phyloP scores from a whole-genome alignment of 805 yeast genomes.

The Wickerhamomyces bovis region DNA sequence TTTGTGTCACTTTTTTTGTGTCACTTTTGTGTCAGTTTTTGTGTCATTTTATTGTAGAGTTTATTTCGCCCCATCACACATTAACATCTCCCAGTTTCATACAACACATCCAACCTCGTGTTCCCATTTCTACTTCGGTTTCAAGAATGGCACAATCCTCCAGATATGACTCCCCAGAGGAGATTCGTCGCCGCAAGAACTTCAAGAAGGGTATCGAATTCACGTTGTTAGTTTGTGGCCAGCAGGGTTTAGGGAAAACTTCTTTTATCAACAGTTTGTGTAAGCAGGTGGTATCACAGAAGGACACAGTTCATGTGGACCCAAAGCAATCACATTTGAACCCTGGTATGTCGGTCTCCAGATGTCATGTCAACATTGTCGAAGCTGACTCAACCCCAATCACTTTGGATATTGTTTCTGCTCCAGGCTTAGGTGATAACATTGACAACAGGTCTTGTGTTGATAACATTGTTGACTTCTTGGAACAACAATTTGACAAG shows the following conservation, averaged over 20 bases:
- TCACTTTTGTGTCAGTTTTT: not conserved
- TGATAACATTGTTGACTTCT: constrained; percentile 46
- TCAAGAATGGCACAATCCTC: not conserved
- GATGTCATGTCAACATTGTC: constrained; percentile 46
- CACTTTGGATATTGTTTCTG: constrained; percentile 53
- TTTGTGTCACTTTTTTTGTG: not conserved
- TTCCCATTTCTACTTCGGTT: not conserved
- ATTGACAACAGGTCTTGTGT: constrained; percentile 54
- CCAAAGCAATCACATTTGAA: constrained; percentile 30
- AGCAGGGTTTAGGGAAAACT: constrained; percentile 68
- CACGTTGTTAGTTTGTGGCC: constrained; percentile 66
- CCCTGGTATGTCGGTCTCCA: constrained; percentile 37
- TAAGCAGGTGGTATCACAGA: constrained; percentile 38
- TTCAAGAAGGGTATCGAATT: constrained; percentile 58
- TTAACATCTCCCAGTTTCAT: not conserved
- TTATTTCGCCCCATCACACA: too few species aligned
- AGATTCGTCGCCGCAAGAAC: constrained; percentile 51
- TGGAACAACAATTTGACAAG: constrained; percentile 66
- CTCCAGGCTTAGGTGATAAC: constrained; percentile 77
- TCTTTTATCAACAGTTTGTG: constrained; percentile 68
- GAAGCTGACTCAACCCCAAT: constrained; percentile 52
- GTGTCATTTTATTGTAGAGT: not conserved
- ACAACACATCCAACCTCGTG: not conserved
- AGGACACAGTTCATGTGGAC: constrained; percentile 18
- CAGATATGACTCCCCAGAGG: constrained; percentile 26